These are phyloP conservation scores for Russula emetica DNA, from an alignment of 768 basidiomycete species.

Conservation along the genomic window DNA sequence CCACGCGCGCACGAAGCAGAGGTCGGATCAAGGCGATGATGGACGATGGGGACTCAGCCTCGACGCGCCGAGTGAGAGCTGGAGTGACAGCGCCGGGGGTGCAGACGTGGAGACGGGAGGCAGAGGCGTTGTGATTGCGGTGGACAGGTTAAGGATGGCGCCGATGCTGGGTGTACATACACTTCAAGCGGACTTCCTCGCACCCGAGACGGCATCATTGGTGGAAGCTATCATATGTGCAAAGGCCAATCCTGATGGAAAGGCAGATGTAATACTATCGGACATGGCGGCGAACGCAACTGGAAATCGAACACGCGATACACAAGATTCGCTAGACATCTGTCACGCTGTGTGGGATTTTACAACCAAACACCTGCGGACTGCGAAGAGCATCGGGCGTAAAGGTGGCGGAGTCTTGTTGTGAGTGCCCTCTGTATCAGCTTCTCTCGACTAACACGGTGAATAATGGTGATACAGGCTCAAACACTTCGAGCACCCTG, in stretches of 20 bases:
- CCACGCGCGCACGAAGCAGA: neutral
- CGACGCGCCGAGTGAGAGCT: conserved; percentile 3
- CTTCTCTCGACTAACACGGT: conserved; percentile 12
- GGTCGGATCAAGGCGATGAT: neutral
- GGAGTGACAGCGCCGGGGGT: conserved; percentile 3
- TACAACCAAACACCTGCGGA: conserved; percentile 48
- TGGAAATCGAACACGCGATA: conserved; percentile 65
- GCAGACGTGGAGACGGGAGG: conserved; percentile 29
- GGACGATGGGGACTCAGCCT: conserved; percentile 18
- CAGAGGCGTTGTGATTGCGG: conserved; percentile 58
- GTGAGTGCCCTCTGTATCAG: conserved; percentile 40
- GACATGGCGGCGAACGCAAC: conserved; percentile 88
- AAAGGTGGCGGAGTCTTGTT: conserved; percentile 51
- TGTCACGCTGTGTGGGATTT: conserved; percentile 72
- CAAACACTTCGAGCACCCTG: conserved; percentile 81
- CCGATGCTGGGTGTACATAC: conserved; percentile 70
- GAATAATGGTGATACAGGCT: conserved; percentile 45
- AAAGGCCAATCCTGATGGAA: conserved; percentile 36
- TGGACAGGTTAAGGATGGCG: conserved; percentile 72
- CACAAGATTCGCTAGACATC: conserved; percentile 64
- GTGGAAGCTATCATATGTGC: conserved; percentile 41
- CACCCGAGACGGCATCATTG: conserved; percentile 43
- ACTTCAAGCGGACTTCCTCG: conserved; percentile 77
- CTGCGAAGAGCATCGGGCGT: conserved; percentile 42
- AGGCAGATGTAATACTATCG: conserved; percentile 77